These are phyloP conservation scores for Claviceps purpurea DNA, from an alignment of 2,329 filamentous ascomycete genomes.

Conservation along the genomic window DNA sequence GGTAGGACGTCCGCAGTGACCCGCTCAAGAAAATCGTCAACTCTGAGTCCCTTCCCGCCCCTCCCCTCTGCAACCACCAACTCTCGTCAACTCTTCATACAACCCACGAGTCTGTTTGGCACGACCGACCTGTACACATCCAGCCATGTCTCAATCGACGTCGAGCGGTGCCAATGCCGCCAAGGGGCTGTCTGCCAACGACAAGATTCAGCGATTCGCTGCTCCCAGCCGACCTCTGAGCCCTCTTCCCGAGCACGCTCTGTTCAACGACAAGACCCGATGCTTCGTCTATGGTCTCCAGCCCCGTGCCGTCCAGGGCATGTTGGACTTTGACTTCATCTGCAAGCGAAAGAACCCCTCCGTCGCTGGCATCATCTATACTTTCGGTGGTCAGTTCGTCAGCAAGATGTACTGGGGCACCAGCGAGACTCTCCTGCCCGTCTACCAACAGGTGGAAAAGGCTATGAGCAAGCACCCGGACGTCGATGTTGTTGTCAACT, in stretches of 20 bases:
- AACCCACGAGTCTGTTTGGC: slow-evolving; percentile 3
- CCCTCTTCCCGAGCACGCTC: slow-evolving; percentile 73
- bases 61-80: slow-evolving; percentile 4
- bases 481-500: slow-evolving; percentile 98
- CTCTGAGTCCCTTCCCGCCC: not conserved
- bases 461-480: slow-evolving; percentile 93
- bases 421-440: slow-evolving; percentile 93
- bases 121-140: slow-evolving; percentile 6
- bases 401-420: slow-evolving; percentile 99
- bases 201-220: slow-evolving; percentile 95
- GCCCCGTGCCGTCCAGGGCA: slow-evolving; percentile 80
- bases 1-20: not conserved
- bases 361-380: slow-evolving; percentile 98
- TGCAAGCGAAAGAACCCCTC: slow-evolving; percentile 97
- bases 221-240: slow-evolving; percentile 86
- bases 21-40: slow-evolving; percentile 7
- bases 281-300: slow-evolving; percentile 99
- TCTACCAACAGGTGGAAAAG: slow-evolving; percentile 90
- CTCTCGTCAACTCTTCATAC: not conserved
- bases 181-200: slow-evolving; percentile 64
- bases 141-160: slow-evolving; percentile 37
- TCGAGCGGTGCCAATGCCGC: slow-evolving; percentile 36
- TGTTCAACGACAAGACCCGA: slow-evolving; percentile 99
- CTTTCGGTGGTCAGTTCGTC: slow-evolving; percentile 98
- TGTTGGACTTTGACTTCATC: slow-evolving; percentile 99